Percentiles rank a stretch among this genome's conserved stretches.
Evolutionary conservation across 306 rosid species (phyloP).

Genomic region (Carpinus fangiana): DNA sequence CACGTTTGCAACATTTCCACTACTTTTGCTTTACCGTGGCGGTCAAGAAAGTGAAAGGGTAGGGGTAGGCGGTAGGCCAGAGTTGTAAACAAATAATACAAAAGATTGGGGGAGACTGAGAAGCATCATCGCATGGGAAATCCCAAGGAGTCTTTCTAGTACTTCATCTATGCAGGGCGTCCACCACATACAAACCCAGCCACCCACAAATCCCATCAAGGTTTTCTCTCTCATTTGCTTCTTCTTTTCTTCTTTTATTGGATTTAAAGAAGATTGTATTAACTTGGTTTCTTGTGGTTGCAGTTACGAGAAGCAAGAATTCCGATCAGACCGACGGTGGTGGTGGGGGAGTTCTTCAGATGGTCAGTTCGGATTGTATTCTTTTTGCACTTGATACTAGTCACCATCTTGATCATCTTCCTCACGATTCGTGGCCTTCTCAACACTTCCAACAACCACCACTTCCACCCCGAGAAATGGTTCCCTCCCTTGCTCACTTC

Average conservation of each 20-base stretch:
- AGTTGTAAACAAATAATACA: slow-evolving; percentile 8
- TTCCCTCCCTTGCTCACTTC: slow-evolving; percentile 61
- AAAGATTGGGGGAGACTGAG: neutral
- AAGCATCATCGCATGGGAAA: slow-evolving; percentile 24
- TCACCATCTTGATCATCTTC: slow-evolving; percentile 38
- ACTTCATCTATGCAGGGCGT: slow-evolving; percentile 18
- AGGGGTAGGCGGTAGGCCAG: neutral
- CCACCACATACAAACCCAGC: slow-evolving; percentile 29
- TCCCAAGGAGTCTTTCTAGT: slow-evolving; percentile 13
- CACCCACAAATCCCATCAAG: slow-evolving; percentile 34
- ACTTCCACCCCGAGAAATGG: slow-evolving; percentile 57
- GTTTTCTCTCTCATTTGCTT: slow-evolving; percentile 28
- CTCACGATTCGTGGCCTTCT: slow-evolving; percentile 43
- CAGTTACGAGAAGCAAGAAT: slow-evolving; percentile 45
- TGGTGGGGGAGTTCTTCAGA: slow-evolving; percentile 28
- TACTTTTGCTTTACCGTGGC: slow-evolving; percentile 24
- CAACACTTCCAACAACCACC: slow-evolving; percentile 34
- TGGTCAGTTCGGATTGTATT: slow-evolving; percentile 41
- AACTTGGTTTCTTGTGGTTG: slow-evolving; percentile 16
- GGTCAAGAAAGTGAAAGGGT: slow-evolving; percentile 37
- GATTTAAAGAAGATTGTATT: neutral
- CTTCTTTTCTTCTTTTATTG: slow-evolving; percentile 1
- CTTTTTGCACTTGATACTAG: slow-evolving; percentile 43
- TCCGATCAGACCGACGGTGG: slow-evolving; percentile 28
- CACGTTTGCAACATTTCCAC: slow-evolving; percentile 11